Conservation (phyloP, 1,284 basidiomycete species). For the Wolfiporia cocos region DNA sequence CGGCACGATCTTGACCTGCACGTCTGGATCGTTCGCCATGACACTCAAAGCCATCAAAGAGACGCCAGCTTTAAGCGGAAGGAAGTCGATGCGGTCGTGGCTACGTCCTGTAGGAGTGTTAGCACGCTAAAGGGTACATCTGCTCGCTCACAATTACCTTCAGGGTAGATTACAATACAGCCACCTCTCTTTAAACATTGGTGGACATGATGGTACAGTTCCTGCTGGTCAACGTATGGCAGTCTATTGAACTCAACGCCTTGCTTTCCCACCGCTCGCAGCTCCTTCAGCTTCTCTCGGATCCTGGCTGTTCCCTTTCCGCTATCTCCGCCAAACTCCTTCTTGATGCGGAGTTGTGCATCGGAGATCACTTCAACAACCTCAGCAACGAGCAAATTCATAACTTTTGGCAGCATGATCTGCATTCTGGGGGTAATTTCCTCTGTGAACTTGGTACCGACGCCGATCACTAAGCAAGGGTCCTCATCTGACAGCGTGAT, state of each 20-base stretch:
- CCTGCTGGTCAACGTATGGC: constrained; percentile 86
- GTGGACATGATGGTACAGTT: constrained; percentile 96
- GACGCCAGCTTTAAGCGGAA: constrained; percentile 94
- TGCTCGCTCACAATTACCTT: constrained; percentile 52
- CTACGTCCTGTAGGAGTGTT: constrained; percentile 70
- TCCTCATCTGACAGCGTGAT: constrained; percentile 74
- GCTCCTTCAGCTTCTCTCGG: constrained; percentile 58
- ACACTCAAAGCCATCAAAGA: constrained; percentile 96
- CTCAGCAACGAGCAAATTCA: constrained; percentile 77
- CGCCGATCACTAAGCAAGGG: constrained; percentile 75
- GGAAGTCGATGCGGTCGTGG: constrained; percentile 91
- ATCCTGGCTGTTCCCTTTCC: constrained; percentile 72
- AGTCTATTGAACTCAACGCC: constrained; percentile 76
- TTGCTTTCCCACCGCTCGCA: constrained; percentile 42
- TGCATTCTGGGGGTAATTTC: constrained; percentile 82
- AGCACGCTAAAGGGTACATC: neutral
- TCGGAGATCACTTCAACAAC: constrained; percentile 89
- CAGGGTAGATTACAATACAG: constrained; percentile 93
- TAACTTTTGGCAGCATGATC: constrained; percentile 82
- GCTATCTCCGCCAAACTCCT: constrained; percentile 82
- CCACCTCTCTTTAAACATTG: constrained; percentile 83
- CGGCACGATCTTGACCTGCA: constrained; percentile 90
- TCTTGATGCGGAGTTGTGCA: constrained; percentile 79
- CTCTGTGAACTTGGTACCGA: constrained; percentile 73
- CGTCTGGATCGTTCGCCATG: constrained; percentile 84